These are phyloP conservation scores for Lactarius sp. DNA, from an alignment of 768 basidiomycete genomes.

Conservation along the genomic window DNA sequence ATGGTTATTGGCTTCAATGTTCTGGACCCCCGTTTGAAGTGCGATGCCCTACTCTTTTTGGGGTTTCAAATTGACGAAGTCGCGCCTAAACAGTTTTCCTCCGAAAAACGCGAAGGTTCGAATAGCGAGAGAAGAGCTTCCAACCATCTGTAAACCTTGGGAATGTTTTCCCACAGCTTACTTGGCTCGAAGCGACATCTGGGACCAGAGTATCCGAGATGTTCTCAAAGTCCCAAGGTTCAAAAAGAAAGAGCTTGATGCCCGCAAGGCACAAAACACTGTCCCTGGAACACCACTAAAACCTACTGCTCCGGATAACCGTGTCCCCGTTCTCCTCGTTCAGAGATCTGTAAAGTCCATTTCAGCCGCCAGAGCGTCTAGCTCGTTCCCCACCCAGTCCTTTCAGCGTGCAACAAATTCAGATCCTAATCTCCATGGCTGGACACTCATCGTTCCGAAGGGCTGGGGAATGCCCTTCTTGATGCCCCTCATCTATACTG, in stretches of 20 bases:
- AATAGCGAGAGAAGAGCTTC: slow-evolving; percentile 28
- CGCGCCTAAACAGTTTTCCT: slow-evolving; percentile 59
- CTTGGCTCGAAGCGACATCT: slow-evolving; percentile 65
- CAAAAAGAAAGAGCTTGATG: slow-evolving; percentile 82
- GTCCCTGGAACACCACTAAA: slow-evolving; percentile 73
- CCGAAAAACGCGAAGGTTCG: slow-evolving; percentile 64
- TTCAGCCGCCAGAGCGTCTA: slow-evolving; percentile 23
- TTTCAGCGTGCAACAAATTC: slow-evolving; percentile 16
- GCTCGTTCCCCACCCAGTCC: slow-evolving; percentile 16
- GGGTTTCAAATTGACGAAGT: neutral
- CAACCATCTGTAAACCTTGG: slow-evolving; percentile 30
- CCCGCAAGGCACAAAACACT: slow-evolving; percentile 71
- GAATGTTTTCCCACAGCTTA: slow-evolving; percentile 49
- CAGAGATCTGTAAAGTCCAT: slow-evolving; percentile 61
- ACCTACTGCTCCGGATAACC: slow-evolving; percentile 70
- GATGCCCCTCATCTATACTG: slow-evolving; percentile 73
- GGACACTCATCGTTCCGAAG: slow-evolving; percentile 79
- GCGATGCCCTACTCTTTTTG: slow-evolving; percentile 26
- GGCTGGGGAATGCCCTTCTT: slow-evolving; percentile 94
- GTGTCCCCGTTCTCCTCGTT: slow-evolving; percentile 77
- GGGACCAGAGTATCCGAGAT: slow-evolving; percentile 57
- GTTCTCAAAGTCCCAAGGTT: slow-evolving; percentile 56
- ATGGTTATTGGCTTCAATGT: slow-evolving; percentile 77
- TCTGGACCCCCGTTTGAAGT: slow-evolving; percentile 86
- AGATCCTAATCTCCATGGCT: slow-evolving; percentile 58